phyloP scores from a whole-genome alignment of 306 rosid species.

The Morella rubra region DNA sequence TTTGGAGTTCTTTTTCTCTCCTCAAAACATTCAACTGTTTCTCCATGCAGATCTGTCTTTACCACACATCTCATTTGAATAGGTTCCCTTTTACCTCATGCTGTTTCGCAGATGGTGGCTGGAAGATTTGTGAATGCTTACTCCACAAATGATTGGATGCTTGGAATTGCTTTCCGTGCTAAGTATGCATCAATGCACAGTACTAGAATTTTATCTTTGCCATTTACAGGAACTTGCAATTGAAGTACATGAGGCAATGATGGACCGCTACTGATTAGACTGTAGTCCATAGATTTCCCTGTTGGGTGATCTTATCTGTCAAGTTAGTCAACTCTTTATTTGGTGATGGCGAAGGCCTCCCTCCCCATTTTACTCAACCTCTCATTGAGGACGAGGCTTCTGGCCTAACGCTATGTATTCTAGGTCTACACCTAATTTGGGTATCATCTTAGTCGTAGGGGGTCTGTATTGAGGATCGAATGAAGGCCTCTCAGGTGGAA shows the following conservation, averaged over 20 bases:
- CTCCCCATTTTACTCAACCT: no score
- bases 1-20: neutral
- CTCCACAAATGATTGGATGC: constrained; percentile 62
- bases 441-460: no score
- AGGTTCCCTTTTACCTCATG: constrained; percentile 11
- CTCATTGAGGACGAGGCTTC: no score
- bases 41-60: neutral
- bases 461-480: no score
- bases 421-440: no score
- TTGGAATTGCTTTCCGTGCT: constrained; percentile 65
- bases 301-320: neutral
- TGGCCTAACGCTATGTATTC: no score
- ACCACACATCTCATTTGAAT: neutral
- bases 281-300: neutral
- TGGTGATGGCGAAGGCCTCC: no score
- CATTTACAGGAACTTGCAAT: neutral
- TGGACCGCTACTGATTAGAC: neutral
- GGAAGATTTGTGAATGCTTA: constrained; percentile 77
- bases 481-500: no score
- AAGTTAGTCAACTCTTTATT: neutral
- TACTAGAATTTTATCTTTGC: neutral
- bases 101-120: constrained; percentile 57
- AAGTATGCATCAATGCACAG: constrained; percentile 41
- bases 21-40: neutral
- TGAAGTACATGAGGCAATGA: neutral